These are phyloP conservation scores for Ilex aquifolium DNA, from an alignment of 257 asterid genomes.

Conservation along the genomic window DNA sequence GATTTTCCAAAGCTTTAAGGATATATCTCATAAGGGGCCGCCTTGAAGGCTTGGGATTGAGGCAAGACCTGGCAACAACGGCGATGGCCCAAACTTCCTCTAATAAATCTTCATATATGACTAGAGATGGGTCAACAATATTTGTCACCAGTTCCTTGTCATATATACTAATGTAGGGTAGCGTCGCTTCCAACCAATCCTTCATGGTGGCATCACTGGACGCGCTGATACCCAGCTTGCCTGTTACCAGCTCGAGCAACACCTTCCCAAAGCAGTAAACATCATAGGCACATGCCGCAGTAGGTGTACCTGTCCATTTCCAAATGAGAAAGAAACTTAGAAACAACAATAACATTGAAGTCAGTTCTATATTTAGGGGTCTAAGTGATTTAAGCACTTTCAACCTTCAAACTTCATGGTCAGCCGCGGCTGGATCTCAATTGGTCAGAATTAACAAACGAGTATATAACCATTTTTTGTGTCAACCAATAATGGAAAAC, in stretches of 20 bases:
- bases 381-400: no score
- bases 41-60: slow-evolving; percentile 78
- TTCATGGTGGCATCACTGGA: slow-evolving; percentile 52
- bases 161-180: slow-evolving; percentile 67
- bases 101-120: slow-evolving; percentile 80
- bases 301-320: slow-evolving; percentile 45
- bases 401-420: no score
- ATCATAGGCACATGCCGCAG: slow-evolving; percentile 72
- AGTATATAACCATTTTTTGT: no score
- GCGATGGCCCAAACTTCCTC: slow-evolving; percentile 99
- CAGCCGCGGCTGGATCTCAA: no score
- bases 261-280: slow-evolving; percentile 94
- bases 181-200: slow-evolving; percentile 61
- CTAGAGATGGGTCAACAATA: slow-evolving; percentile 76
- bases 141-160: slow-evolving; percentile 88
- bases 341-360: neutral
- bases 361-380: no score
- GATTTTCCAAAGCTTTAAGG: slow-evolving; percentile 88
- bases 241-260: slow-evolving; percentile 87
- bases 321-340: slow-evolving; percentile 7
- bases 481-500: no score
- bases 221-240: slow-evolving; percentile 85
- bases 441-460: no score
- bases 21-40: slow-evolving; percentile 90
- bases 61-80: slow-evolving; percentile 83